phyloP scores from a whole-genome alignment of 2,329 filamentous ascomycete species.

The Hyphodiscus sp. region DNA sequence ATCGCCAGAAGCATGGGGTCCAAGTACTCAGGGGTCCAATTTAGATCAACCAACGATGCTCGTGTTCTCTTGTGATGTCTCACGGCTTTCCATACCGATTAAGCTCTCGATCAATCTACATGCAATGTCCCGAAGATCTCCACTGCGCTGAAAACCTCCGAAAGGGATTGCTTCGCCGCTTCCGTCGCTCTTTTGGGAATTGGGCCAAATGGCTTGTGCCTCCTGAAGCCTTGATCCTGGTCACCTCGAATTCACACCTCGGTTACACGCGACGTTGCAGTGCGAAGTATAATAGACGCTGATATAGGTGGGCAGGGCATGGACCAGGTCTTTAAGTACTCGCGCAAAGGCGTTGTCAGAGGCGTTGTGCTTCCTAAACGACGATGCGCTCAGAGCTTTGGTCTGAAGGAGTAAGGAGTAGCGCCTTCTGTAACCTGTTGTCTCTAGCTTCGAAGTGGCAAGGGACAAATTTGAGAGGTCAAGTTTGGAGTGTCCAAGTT shows the following conservation, averaged over 20 bases:
- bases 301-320: slow-evolving; percentile 16
- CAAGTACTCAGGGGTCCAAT: neutral
- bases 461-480: slow-evolving; percentile 10
- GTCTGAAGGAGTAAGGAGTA: neutral
- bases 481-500: neutral
- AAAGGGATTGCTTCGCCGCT: slow-evolving; percentile 16
- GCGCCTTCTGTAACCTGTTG: neutral
- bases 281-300: slow-evolving; percentile 18
- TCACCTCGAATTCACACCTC: slow-evolving; percentile 3
- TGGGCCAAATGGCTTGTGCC: neutral
- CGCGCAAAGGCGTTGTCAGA: slow-evolving; percentile 1
- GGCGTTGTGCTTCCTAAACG: slow-evolving; percentile 9
- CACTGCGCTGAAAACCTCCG: slow-evolving; percentile 17
- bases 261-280: slow-evolving; percentile 15
- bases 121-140: slow-evolving; percentile 12
- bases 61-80: neutral
- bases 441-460: slow-evolving; percentile 2
- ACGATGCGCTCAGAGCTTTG: slow-evolving; percentile 10
- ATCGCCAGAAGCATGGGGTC: neutral
- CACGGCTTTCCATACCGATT: neutral
- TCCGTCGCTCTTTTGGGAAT: neutral
- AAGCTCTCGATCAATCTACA: slow-evolving; percentile 6
- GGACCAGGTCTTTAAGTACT: slow-evolving; percentile 6
- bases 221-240: neutral
- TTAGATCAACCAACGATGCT: neutral